Evolutionary conservation across 1,284 basidiomycete species (phyloP).

Genomic region (Austropuccinia psidii): DNA sequence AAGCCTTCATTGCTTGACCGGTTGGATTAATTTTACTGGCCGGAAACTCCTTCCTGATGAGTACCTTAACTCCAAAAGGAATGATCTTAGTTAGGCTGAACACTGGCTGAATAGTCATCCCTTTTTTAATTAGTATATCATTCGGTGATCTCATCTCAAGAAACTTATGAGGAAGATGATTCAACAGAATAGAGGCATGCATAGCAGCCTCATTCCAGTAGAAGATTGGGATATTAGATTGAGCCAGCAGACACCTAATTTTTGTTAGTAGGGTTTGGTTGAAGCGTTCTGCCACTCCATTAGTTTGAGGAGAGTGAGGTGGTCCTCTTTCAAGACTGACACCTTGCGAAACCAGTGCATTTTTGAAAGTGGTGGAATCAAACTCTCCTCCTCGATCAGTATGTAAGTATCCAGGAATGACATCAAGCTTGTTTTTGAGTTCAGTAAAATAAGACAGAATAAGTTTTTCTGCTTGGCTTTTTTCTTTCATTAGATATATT

Average conservation of each 20-base stretch:
- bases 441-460: background rate
- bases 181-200: background rate
- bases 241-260: background rate
- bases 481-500: background rate
- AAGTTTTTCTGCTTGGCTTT: background rate
- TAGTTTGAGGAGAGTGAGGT: background rate
- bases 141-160: background rate
- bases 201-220: background rate
- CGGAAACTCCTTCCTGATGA: no score
- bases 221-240: background rate
- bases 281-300: background rate
- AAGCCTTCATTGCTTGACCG: no score
- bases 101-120: background rate
- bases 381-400: background rate
- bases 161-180: background rate
- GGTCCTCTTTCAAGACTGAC: background rate
- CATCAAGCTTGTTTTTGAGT: background rate
- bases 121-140: background rate
- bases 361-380: background rate
- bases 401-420: background rate
- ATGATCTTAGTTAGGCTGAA: background rate
- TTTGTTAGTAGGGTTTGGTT: background rate
- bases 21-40: no score
- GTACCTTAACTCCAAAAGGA: background rate
- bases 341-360: background rate